Conservation (phyloP, 2,329 filamentous ascomycete genomes). For the Chaetomiaceae sp. region DNA sequence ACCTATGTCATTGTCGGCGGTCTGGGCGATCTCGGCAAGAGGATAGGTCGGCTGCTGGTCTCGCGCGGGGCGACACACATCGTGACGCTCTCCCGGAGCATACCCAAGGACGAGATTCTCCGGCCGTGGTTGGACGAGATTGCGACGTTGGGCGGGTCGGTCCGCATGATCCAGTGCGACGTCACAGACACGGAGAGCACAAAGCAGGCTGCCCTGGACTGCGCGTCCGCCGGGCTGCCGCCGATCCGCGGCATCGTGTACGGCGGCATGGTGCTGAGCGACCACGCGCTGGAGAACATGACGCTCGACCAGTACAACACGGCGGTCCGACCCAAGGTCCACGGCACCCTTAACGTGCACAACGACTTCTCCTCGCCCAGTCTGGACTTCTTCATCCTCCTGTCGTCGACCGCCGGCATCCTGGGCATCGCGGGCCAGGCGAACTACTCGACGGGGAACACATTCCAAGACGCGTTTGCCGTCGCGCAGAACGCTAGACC, state of each 20-base stretch:
- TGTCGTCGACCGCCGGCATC: conserved; percentile 4
- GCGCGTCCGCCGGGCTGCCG: background rate
- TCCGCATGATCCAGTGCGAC: background rate
- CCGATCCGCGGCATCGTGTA: conserved; percentile 26
- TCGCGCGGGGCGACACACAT: conserved; percentile 36
- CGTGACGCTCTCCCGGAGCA: conserved; percentile 34
- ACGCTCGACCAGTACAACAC: conserved; percentile 5
- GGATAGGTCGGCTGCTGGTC: conserved; percentile 33
- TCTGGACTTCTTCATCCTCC: conserved; percentile 17
- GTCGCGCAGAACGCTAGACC: background rate
- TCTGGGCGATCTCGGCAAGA: conserved; percentile 35
- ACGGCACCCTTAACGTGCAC: conserved; percentile 14
- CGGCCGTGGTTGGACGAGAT: conserved; percentile 11
- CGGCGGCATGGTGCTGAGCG: conserved; percentile 25
- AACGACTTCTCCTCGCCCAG: background rate
- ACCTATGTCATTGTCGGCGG: conserved; percentile 37
- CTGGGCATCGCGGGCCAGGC: conserved; percentile 7
- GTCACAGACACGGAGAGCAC: conserved; percentile 1
- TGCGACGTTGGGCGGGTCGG: background rate
- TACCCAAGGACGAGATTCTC: conserved; percentile 11
- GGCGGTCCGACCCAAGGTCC: conserved; percentile 9
- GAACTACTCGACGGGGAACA: conserved; percentile 11
- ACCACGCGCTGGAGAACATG: conserved; percentile 13
- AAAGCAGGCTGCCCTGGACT: background rate
- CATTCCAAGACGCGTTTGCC: conserved; percentile 8